phyloP scores from a whole-genome alignment of 1,284 basidiomycete species.

The Heterobasidion irregulare region DNA sequence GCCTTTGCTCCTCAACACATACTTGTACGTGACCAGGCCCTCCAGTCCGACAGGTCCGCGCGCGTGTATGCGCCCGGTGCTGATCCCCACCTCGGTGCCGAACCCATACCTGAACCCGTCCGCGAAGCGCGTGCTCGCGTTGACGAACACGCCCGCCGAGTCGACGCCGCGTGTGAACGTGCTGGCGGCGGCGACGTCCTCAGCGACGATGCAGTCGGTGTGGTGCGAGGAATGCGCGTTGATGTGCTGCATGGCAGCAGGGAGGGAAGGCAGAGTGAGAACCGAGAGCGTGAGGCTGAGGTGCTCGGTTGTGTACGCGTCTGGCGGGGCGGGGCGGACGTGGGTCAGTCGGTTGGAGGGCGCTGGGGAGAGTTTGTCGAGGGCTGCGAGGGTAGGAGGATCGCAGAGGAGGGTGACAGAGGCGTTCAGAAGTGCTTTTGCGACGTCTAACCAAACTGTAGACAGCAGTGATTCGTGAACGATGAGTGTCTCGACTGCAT shows the following conservation, averaged over 20 bases:
- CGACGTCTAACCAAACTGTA: constrained; percentile 78
- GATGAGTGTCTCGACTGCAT: constrained; percentile 86
- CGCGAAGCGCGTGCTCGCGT: constrained; percentile 92
- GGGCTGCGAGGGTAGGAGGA: constrained; percentile 44
- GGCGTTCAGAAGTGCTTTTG: constrained; percentile 58
- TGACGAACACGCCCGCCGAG: constrained; percentile 90
- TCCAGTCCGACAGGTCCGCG: constrained; percentile 95
- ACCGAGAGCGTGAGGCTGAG: constrained; percentile 82
- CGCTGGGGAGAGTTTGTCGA: constrained; percentile 26
- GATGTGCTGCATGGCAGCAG: constrained; percentile 80
- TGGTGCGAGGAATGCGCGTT: constrained; percentile 93
- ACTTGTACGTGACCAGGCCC: constrained; percentile 93
- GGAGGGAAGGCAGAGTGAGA: constrained; percentile 60
- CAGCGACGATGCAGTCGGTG: constrained; percentile 92
- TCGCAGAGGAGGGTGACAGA: constrained; percentile 83
- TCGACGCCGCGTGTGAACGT: constrained; percentile 60
- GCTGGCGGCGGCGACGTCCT: background rate
- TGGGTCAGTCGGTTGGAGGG: constrained; percentile 33
- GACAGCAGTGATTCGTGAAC: constrained; percentile 68
- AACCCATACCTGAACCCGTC: constrained; percentile 98
- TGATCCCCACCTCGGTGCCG: constrained; percentile 97
- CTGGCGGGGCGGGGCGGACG: constrained; percentile 43
- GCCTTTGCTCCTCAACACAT: constrained; percentile 73
- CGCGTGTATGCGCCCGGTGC: constrained; percentile 94
- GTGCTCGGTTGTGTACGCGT: constrained; percentile 84